Evolutionary conservation across 495 filamentous ascomycete species (phyloP).

Genomic region (Podospora pseudopauciseta): DNA sequence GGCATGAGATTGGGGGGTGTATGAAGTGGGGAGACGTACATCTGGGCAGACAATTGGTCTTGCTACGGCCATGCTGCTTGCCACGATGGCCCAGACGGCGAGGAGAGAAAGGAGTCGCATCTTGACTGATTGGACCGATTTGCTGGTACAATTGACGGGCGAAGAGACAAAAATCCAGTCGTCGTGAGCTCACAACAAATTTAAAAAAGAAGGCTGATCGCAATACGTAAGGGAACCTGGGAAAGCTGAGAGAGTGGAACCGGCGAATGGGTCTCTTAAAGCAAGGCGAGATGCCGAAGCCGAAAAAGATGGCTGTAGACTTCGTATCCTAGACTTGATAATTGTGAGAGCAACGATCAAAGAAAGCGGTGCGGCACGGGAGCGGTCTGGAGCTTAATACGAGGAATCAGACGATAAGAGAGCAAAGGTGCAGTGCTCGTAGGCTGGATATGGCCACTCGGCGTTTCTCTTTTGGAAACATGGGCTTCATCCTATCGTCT

Average conservation of each 20-base stretch:
- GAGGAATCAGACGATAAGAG: background rate
- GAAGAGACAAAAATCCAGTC: background rate
- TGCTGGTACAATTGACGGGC: background rate
- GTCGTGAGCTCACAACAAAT: background rate
- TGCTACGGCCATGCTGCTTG: conserved; percentile 15
- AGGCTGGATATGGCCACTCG: background rate
- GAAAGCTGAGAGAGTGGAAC: background rate
- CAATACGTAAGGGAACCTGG: background rate
- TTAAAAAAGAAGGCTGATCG: background rate
- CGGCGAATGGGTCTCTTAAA: background rate
- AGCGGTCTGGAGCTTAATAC: background rate
- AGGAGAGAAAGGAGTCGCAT: conserved; percentile 10
- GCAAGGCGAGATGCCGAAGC: background rate
- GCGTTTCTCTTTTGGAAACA: background rate
- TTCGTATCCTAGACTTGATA: background rate
- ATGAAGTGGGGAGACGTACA: conserved; percentile 23
- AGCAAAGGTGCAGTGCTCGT: background rate
- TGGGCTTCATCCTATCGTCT: background rate
- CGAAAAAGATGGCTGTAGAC: background rate
- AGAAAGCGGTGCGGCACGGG: background rate
- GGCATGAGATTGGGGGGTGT: background rate
- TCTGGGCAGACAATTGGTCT: conserved; percentile 38
- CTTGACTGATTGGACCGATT: background rate
- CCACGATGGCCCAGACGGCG: conserved; percentile 21
- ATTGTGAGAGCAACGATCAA: background rate